These are phyloP conservation scores for Kwoniella sp. DNA, from an alignment of 768 basidiomycete species.

Conservation along the genomic window DNA sequence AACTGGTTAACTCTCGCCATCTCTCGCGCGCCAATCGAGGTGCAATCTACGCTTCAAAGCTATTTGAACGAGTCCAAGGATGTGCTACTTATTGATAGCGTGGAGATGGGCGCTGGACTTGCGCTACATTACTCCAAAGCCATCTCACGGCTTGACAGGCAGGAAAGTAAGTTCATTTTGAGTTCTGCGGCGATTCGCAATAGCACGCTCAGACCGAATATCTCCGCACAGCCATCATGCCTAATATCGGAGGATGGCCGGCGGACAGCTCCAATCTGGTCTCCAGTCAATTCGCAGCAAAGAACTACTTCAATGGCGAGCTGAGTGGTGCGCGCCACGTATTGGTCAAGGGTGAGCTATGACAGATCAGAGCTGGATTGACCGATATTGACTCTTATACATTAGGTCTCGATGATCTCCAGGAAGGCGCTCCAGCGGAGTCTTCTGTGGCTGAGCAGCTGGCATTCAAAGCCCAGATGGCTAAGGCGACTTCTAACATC, in stretches of 20 bases:
- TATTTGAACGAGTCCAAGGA: conserved; percentile 76
- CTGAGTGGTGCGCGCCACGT: conserved; percentile 61
- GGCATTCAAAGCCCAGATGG: conserved; percentile 65
- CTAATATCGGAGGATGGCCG: conserved; percentile 57
- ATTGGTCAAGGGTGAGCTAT: conserved; percentile 30
- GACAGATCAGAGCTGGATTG: too few relatives aligned
- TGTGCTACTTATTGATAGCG: conserved; percentile 63
- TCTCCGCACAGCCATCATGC: conserved; percentile 42
- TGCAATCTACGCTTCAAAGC: conserved; percentile 89
- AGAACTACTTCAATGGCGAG: conserved; percentile 85
- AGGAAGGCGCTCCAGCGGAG: conserved; percentile 60
- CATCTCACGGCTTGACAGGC: conserved; percentile 67
- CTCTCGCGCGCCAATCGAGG: conserved; percentile 80
- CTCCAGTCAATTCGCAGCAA: conserved; percentile 79
- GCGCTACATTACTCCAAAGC: conserved; percentile 81
- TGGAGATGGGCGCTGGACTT: conserved; percentile 86
- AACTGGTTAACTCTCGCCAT: conserved; percentile 84
- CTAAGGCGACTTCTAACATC: conserved; percentile 64
- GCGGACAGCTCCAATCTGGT: conserved; percentile 77
- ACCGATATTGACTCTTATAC: neutral
- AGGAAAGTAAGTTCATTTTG: conserved; percentile 57
- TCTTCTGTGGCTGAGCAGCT: conserved; percentile 63
- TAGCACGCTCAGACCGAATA: neutral
- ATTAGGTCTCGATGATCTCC: conserved; percentile 60
- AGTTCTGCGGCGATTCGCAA: neutral